Evolutionary conservation across 2,329 filamentous ascomycete species (phyloP).

Genomic region (Endocalyx cinctus): DNA sequence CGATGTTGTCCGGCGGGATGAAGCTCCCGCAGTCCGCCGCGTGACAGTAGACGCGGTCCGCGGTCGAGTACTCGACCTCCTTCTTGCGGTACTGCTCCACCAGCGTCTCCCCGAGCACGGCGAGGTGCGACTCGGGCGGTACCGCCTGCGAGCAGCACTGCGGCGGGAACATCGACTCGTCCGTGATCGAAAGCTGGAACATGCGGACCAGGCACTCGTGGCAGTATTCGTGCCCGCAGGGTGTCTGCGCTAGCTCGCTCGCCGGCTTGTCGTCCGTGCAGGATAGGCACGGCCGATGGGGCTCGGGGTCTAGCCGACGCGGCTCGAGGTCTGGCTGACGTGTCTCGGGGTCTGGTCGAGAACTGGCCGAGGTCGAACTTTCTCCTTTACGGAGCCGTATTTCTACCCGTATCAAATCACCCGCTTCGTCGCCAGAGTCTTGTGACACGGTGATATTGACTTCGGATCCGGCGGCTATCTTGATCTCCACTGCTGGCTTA

Average conservation of each 20-base stretch:
- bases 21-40: conserved; percentile 38
- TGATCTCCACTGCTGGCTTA: not conserved
- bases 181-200: conserved; percentile 36
- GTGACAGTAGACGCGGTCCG: conserved; percentile 48
- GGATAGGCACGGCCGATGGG: conserved; percentile 8
- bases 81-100: conserved; percentile 36
- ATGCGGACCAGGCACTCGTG: conserved; percentile 39
- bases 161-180: conserved; percentile 52
- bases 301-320: not conserved
- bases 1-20: conserved; percentile 31
- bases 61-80: conserved; percentile 42
- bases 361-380: not conserved
- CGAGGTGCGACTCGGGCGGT: conserved; percentile 25
- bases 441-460: too few species aligned
- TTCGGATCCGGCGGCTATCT: not conserved
- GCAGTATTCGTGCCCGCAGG: conserved; percentile 45
- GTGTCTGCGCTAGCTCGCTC: conserved; percentile 9
- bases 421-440: too few species aligned
- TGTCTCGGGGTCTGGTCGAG: not conserved
- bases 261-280: conserved; percentile 12
- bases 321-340: too few species aligned
- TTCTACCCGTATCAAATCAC: too few species aligned
- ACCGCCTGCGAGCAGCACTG: conserved; percentile 45
- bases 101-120: conserved; percentile 32
- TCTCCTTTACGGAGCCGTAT: not conserved